A percentile compares a stretch with the other conserved stretches of the same genome.
Conservation (phyloP, 768 basidiomycete species). For the Lanmaoa rubissima region DNA sequence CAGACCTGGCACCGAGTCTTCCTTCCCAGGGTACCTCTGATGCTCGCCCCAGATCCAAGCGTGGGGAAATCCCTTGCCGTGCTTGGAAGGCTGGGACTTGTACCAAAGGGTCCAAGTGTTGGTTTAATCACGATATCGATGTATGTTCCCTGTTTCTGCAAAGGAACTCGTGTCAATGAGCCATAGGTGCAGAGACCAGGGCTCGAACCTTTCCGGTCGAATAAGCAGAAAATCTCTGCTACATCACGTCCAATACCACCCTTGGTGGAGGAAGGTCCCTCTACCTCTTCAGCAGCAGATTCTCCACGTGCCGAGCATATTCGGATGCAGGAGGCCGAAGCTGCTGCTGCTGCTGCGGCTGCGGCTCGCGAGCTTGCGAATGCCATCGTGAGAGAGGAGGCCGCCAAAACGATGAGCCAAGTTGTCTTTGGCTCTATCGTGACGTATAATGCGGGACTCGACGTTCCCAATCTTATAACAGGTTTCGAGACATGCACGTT, state of each 20-base stretch:
- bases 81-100: constrained; percentile 41
- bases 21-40: constrained; percentile 9
- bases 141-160: constrained; percentile 19
- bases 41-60: constrained; percentile 23
- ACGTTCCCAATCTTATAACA: constrained; percentile 42
- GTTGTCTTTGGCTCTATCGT: constrained; percentile 48
- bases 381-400: constrained; percentile 35
- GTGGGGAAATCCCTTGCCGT: constrained; percentile 21
- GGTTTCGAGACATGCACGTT: constrained; percentile 55
- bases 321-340: constrained; percentile 13
- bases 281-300: background rate
- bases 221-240: background rate
- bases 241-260: background rate
- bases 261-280: background rate
- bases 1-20: background rate
- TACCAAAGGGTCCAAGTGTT: constrained; percentile 35
- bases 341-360: constrained; percentile 11
- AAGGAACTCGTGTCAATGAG: background rate
- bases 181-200: constrained; percentile 10
- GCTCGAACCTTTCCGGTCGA: background rate
- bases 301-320: background rate
- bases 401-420: constrained; percentile 40
- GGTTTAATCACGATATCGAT: constrained; percentile 34
- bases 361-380: constrained; percentile 8
- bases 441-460: constrained; percentile 49